phyloP scores from a whole-genome alignment of 495 filamentous ascomycete species.

The Trichoderma parareesei region DNA sequence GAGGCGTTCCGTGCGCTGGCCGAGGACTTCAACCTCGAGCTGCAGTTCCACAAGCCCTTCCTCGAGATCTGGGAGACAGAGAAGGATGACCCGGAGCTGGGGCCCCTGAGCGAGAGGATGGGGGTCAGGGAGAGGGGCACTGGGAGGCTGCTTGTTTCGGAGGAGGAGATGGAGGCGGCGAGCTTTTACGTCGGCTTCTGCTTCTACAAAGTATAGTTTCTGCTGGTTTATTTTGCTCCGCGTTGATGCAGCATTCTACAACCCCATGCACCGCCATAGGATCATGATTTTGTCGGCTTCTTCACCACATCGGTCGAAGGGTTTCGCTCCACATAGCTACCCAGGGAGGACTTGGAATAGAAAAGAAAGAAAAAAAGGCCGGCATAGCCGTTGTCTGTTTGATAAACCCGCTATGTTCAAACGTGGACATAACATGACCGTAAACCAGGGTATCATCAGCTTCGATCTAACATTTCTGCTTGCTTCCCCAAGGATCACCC shows the following conservation, averaged over 20 bases:
- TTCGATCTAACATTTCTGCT: not conserved
- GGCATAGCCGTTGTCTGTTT: not conserved
- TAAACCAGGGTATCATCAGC: not conserved
- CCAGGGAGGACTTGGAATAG: not conserved
- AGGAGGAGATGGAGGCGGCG: slow-evolving; percentile 83
- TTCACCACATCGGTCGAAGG: not conserved
- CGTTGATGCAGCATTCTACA: not conserved
- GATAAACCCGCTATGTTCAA: not conserved
- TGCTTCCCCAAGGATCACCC: not conserved
- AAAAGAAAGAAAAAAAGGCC: too few species aligned
- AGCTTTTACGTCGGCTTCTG: slow-evolving; percentile 89
- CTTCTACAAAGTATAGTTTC: slow-evolving; percentile 75
- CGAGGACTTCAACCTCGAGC: slow-evolving; percentile 91
- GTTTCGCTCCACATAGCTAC: not conserved
- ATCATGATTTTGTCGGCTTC: not conserved
- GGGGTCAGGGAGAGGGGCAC: slow-evolving; percentile 66
- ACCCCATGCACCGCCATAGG: not conserved
- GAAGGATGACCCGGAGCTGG: slow-evolving; percentile 69
- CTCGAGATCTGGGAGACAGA: slow-evolving; percentile 84
- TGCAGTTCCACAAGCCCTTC: slow-evolving; percentile 86
- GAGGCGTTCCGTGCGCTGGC: slow-evolving; percentile 90
- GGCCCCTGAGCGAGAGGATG: slow-evolving; percentile 86
- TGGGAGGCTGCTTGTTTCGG: slow-evolving; percentile 58
- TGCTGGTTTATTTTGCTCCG: not conserved
- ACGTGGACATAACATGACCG: not conserved